Evolutionary conservation across 371 early-diverging fungal genomes (phyloP), one percentile per base, ranked within the genome.

Genomic region (Mucor mucedo): DNA sequence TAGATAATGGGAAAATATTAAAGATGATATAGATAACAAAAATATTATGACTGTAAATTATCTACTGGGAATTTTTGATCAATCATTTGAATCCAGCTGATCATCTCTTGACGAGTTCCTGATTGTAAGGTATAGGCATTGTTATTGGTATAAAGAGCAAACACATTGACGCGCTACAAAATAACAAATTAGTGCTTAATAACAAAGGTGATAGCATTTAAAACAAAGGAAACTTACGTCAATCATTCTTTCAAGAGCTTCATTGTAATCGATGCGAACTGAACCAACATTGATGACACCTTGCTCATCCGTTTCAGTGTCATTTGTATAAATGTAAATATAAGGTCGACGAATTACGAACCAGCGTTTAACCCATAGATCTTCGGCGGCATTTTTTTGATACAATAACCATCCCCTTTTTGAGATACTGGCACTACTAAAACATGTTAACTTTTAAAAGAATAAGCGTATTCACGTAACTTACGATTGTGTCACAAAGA

Each of bases 311-410:
- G 74, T 68, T 65, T 92, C 91, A 2, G 79, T 73, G 11, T 84
- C 72, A 61, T 85, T 82, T 48, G 75, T 75, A 73, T 91, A 93
- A 47, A 93, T 82, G 63, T 89, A 93, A 45, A 96, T 81, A 66
- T 91, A 93, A 10, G 96, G 96, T 56, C 89, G 82, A 62, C 93
- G 89, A 55, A 96, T 83, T 40, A 94, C 93, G 76, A 93, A 87
- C 91, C 90, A 94, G 4, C 89, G 83, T 57, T 87, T 86, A 3
- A 84, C 76, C 96, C 96, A 96, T 28, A 69, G 65, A 57, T 89
- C 89, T 21, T 82, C 82, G 9, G 76, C 70, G 10, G 83, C 75
- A 57, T 83, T 74, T 50, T 91, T 84, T 35, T 87, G 88, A 60
- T 83, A 87, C 16, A 84, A 75, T 27, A 87, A 70, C 53, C 86